Percentiles rank a stretch among this genome's conserved stretches.
phyloP scores from a whole-genome alignment of 352 stramenopile genomes.

The Phytopythium montanum region DNA sequence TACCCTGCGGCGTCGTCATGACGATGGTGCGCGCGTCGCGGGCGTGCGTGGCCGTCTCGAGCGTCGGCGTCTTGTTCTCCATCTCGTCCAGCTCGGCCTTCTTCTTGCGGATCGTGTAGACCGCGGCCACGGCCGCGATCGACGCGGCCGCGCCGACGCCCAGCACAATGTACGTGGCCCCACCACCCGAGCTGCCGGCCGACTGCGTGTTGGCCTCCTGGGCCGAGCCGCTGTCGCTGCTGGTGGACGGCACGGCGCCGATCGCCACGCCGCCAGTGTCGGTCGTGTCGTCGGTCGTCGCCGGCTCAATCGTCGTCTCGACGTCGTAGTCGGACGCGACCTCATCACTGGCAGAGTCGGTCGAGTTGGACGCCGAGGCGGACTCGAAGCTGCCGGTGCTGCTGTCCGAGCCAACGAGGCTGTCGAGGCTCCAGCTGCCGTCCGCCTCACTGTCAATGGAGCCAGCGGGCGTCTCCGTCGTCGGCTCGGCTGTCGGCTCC shows the following conservation, averaged over 20 bases:
- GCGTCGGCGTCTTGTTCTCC: conserved; percentile 48
- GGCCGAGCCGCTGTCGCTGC: conserved; percentile 12
- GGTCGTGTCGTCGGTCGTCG: conserved; percentile 10
- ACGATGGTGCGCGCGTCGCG: conserved; percentile 26
- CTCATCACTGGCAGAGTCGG: conserved; percentile 9
- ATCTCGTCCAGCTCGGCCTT: conserved; percentile 52
- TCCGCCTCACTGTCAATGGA: conserved; percentile 3
- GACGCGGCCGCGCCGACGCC: conserved; percentile 17
- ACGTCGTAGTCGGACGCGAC: conserved; percentile 6
- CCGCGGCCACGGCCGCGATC: conserved; percentile 34
- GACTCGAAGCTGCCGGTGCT: background rate
- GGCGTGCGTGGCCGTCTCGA: conserved; percentile 13
- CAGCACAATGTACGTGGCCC: conserved; percentile 16
- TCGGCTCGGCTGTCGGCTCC: conserved; percentile 8
- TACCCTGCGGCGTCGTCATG: conserved; percentile 46
- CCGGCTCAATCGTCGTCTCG: background rate
- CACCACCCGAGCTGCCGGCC: background rate
- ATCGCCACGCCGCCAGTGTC: conserved; percentile 7
- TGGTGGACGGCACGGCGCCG: conserved; percentile 8
- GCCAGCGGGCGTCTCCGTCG: conserved; percentile 10
- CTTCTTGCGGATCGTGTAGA: conserved; percentile 50
- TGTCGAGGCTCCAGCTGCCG: conserved; percentile 12
- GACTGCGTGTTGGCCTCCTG: conserved; percentile 29
- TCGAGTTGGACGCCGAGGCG: conserved; percentile 3
- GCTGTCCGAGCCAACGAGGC: conserved; percentile 6